phyloP scores from a whole-genome alignment of 768 basidiomycete genomes.

The Hygrophoropsis aurantiaca region DNA sequence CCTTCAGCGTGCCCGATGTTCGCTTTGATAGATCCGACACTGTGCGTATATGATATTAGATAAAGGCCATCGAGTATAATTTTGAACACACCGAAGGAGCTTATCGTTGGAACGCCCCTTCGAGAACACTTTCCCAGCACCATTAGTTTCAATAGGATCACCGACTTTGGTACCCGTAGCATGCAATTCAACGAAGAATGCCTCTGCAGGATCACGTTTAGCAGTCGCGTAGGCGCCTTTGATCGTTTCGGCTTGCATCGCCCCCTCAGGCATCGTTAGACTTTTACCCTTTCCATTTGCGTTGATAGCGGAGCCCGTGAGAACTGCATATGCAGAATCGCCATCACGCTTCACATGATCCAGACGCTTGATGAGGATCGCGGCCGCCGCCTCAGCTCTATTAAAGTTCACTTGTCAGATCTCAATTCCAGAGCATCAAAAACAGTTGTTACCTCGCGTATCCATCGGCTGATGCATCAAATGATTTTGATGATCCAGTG shows the following conservation, averaged over 20 bases:
- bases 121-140: conserved; percentile 24
- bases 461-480: conserved; percentile 16
- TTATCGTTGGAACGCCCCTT: conserved; percentile 16
- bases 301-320: conserved; percentile 33
- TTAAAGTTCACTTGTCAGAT: not conserved
- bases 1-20: conserved; percentile 27
- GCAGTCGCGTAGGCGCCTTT: conserved; percentile 30
- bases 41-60: not conserved
- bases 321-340: conserved; percentile 29
- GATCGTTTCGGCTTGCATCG: conserved; percentile 33
- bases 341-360: conserved; percentile 30
- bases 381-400: conserved; percentile 26
- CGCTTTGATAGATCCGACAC: conserved; percentile 26
- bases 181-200: conserved; percentile 24
- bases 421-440: not conserved
- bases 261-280: conserved; percentile 34
- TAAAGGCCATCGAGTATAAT: not conserved
- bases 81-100: conserved; percentile 14
- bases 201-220: conserved; percentile 25
- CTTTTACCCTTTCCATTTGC: conserved; percentile 33
- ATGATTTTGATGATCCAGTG: conserved; percentile 14
- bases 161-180: conserved; percentile 23
- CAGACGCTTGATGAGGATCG: conserved; percentile 33
- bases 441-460: conserved; percentile 15
- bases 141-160: conserved; percentile 22